Conservation (phyloP, 441 rosid genomes). For the Viola pubescens region DNA sequence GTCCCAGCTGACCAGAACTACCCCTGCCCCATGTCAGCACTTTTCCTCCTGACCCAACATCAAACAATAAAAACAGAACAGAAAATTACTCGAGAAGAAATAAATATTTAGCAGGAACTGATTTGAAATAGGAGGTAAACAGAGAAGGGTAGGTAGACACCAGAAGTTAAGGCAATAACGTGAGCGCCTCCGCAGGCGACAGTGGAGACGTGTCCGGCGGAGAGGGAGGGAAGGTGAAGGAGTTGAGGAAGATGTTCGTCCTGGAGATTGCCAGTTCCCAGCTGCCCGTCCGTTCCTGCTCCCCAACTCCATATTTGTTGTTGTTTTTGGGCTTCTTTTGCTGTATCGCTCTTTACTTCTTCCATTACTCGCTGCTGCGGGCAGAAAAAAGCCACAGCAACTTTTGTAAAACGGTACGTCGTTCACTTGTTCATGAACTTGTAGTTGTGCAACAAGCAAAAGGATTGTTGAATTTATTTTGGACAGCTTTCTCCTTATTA, state of each 20-base stretch:
- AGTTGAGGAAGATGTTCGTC: constrained; percentile 72
- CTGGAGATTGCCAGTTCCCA: constrained; percentile 51
- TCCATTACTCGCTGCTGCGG: constrained; percentile 14
- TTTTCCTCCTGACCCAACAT: constrained; percentile 42
- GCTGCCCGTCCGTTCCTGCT: constrained; percentile 86
- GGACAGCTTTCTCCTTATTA: too few relatives aligned
- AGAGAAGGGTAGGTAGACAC: constrained; percentile 2
- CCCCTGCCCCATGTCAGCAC: constrained; percentile 91
- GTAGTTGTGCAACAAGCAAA: too few relatives aligned
- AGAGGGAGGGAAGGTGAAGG: constrained; percentile 40
- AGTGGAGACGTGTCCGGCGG: constrained; percentile 39
- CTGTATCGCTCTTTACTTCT: constrained; percentile 10
- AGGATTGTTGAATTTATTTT: too few relatives aligned
- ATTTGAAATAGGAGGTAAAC: neutral
- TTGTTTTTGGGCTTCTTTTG: constrained; percentile 9
- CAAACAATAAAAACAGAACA: neutral
- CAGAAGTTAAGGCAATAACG: constrained; percentile 37
- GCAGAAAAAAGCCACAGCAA: too few relatives aligned
- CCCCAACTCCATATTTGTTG: constrained; percentile 87
- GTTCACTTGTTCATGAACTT: too few relatives aligned
- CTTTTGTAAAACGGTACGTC: too few relatives aligned
- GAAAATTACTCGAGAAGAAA: neutral
- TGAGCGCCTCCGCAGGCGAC: constrained; percentile 77
- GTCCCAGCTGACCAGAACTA: constrained; percentile 81
- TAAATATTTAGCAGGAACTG: neutral